A percentile compares a stretch with the other conserved stretches of the same genome.
Evolutionary conservation across 2,329 filamentous ascomycete species (phyloP).

Genomic region (Aspergillus neoniger): DNA sequence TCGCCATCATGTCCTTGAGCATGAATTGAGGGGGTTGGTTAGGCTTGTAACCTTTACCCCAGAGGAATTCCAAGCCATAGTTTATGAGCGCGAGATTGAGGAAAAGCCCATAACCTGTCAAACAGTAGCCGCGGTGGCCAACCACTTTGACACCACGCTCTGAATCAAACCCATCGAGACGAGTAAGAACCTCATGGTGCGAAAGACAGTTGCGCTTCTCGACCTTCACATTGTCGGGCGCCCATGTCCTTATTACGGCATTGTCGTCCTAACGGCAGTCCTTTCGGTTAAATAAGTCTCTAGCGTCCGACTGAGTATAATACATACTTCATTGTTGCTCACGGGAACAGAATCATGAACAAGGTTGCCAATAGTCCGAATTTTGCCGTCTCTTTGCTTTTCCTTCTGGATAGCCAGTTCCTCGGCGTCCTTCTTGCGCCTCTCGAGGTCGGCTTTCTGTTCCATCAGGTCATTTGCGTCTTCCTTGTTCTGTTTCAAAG

Average conservation of each 20-base stretch:
- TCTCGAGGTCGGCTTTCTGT: constrained; percentile 75
- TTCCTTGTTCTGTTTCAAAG: constrained; percentile 68
- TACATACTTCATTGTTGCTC: constrained; percentile 71
- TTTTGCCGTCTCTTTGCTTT: constrained; percentile 70
- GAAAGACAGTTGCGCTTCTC: constrained; percentile 79
- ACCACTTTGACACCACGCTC: constrained; percentile 92
- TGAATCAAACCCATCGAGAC: constrained; percentile 88
- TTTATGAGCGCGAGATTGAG: constrained; percentile 92
- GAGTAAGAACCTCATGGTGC: constrained; percentile 89
- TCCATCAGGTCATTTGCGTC: constrained; percentile 77
- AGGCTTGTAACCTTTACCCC: constrained; percentile 75
- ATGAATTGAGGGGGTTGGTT: constrained; percentile 92
- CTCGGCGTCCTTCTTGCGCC: constrained; percentile 78
- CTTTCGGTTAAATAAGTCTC: background rate
- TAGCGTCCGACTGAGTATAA: background rate
- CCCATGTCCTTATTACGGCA: constrained; percentile 73
- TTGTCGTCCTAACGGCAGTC: constrained; percentile 68
- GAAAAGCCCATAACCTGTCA: constrained; percentile 86
- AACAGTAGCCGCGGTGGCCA: constrained; percentile 90
- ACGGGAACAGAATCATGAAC: constrained; percentile 87
- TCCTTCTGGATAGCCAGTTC: constrained; percentile 77
- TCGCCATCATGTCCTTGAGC: constrained; percentile 93
- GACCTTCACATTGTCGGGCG: constrained; percentile 70
- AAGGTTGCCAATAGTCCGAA: constrained; percentile 83
- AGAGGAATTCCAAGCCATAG: constrained; percentile 89